A percentile compares a stretch with the other conserved stretches of the same genome.
phyloP scores from a whole-genome alignment of 108 stramenopile species.

The Pseudonitzschia delicatissima region DNA sequence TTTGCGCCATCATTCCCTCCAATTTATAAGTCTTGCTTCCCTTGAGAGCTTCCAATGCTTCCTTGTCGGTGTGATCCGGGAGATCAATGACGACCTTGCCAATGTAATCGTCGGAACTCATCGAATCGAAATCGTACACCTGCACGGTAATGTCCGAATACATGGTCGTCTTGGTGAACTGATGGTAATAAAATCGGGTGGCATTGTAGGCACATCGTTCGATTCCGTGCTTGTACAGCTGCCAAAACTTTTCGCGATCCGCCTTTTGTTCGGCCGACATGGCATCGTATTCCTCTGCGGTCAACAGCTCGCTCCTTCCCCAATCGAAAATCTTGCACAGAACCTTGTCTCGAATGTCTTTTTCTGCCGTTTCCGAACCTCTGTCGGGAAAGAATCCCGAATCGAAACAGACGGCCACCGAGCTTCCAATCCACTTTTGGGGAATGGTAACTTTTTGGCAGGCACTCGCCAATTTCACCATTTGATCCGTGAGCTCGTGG shows the following conservation, averaged over 20 bases:
- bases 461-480: not conserved
- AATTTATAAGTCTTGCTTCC: not conserved
- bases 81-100: conserved; percentile 1
- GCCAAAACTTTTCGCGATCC: conserved; percentile 17
- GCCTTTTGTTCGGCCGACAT: not conserved
- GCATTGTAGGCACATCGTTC: conserved; percentile 13
- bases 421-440: conserved; percentile 26
- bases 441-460: conserved; percentile 12
- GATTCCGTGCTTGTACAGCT: conserved; percentile 9
- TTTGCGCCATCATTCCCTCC: too few relatives aligned
- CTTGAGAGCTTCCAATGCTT: not conserved
- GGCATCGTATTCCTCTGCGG: not conserved
- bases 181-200: conserved; percentile 9
- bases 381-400: conserved; percentile 9
- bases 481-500: conserved; percentile 1
- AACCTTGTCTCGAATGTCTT: conserved; percentile 6
- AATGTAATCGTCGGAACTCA: conserved; percentile 15
- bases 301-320: conserved; percentile 16
- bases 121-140: conserved; percentile 16
- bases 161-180: conserved; percentile 1
- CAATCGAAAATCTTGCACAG: conserved; percentile 16
- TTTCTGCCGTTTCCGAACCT: not conserved
- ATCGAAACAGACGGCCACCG: conserved; percentile 16
- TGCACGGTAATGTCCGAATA: conserved; percentile 4
- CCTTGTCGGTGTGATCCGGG: not conserved